Conservation (phyloP, 768 basidiomycete species). For the Mycena galopus region DNA sequence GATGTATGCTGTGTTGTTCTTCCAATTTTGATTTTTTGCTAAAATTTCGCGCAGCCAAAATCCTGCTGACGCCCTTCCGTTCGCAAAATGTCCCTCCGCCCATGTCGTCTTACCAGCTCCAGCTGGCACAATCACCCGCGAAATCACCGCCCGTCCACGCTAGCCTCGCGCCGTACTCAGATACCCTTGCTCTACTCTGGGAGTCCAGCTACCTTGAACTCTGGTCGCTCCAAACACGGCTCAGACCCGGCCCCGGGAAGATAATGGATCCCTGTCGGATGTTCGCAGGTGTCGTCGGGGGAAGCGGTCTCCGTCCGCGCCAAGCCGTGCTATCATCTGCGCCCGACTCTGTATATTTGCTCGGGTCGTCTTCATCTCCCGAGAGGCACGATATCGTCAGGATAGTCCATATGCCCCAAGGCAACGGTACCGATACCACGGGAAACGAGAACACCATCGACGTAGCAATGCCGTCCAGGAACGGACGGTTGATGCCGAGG, state of each 20-base stretch:
- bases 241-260: conserved; percentile 68
- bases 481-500: conserved; percentile 63
- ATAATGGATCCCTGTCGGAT: conserved; percentile 66
- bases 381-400: conserved; percentile 51
- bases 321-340: conserved; percentile 35
- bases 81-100: conserved; percentile 98
- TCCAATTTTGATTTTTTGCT: not conserved
- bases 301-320: conserved; percentile 41
- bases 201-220: conserved; percentile 76
- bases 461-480: conserved; percentile 50
- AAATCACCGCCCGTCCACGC: conserved; percentile 69
- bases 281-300: conserved; percentile 50
- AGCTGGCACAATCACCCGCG: conserved; percentile 49
- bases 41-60: conserved; percentile 59
- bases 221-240: conserved; percentile 76
- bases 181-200: conserved; percentile 78
- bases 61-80: conserved; percentile 93
- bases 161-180: conserved; percentile 68
- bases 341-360: conserved; percentile 44
- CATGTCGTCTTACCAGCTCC: conserved; percentile 80
- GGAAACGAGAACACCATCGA: no score
- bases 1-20: conserved; percentile 70
- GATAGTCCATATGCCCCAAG: conserved; percentile 35
- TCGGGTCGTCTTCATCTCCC: conserved; percentile 53
- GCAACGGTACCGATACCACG: conserved; percentile 30